A percentile compares a stretch with the other conserved stretches of the same genome.
Evolutionary conservation across 345 rosid species (phyloP).

Genomic region (Cardamine resedifolia): DNA sequence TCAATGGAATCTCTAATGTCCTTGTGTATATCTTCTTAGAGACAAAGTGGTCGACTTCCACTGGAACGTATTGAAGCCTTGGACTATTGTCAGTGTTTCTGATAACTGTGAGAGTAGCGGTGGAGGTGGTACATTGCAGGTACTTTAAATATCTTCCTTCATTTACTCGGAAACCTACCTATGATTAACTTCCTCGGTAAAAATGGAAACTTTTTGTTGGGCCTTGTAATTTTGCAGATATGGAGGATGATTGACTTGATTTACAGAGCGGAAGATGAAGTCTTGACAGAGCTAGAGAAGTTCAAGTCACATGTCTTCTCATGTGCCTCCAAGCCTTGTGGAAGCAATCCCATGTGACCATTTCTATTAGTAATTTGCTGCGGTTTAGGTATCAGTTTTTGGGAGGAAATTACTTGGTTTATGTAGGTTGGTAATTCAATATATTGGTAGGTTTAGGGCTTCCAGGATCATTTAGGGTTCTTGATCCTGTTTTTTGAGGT

Average conservation of each 20-base stretch:
- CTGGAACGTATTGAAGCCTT: constrained; percentile 79
- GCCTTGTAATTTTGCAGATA: constrained; percentile 50
- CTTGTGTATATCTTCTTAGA: constrained; percentile 37
- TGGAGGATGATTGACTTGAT: constrained; percentile 91
- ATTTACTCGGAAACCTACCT: constrained; percentile 1
- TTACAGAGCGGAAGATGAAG: constrained; percentile 89
- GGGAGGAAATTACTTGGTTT: constrained; percentile 5
- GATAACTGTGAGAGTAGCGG: constrained; percentile 78
- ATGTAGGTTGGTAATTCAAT: constrained; percentile 9
- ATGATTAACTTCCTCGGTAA: neutral
- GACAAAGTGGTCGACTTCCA: constrained; percentile 91
- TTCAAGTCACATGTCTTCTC: constrained; percentile 72
- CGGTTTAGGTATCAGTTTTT: constrained; percentile 16
- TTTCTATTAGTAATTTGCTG: neutral
- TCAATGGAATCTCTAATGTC: constrained; percentile 5
- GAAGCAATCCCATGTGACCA: constrained; percentile 3
- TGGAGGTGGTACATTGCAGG: constrained; percentile 96
- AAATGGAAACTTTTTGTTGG: neutral
- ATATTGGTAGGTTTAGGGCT: constrained; percentile 20
- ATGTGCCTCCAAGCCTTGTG: constrained; percentile 55
- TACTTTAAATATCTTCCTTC: constrained; percentile 7
- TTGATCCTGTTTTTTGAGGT: constrained; percentile 2
- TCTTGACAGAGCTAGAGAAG: constrained; percentile 78
- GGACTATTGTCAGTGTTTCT: constrained; percentile 89
- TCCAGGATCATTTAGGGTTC: neutral